Percentiles rank a stretch among this genome's conserved stretches.
Evolutionary conservation across 805 yeast species (phyloP).

Genomic region (Wickerhamomyces bovis): DNA sequence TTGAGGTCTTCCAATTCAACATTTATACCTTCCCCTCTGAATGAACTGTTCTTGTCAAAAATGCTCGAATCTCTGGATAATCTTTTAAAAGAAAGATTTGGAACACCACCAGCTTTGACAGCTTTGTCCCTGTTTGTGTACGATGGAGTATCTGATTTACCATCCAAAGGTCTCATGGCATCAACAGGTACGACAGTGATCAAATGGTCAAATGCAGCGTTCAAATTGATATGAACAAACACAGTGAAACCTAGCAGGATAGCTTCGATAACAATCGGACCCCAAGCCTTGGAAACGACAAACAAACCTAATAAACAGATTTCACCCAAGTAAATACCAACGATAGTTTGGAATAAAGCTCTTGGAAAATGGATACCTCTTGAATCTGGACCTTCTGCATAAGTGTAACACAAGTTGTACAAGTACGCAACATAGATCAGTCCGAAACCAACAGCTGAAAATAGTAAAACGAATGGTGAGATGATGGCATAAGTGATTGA

Average conservation of each 20-base stretch:
- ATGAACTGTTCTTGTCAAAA: conserved; percentile 1
- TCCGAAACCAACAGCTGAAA: conserved; percentile 64
- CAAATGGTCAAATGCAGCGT: conserved; percentile 59
- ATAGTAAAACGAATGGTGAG: conserved; percentile 77
- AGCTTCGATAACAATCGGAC: conserved; percentile 75
- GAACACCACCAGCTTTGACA: background rate
- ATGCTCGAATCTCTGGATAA: conserved; percentile 7
- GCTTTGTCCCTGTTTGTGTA: conserved; percentile 21
- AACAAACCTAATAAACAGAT: conserved; percentile 81
- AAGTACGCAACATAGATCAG: conserved; percentile 71
- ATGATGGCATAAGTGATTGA: conserved; percentile 63
- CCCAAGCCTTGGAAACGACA: conserved; percentile 92
- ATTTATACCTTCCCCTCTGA: conserved; percentile 15
- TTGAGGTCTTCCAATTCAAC: conserved; percentile 23
- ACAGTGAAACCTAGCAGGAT: conserved; percentile 59
- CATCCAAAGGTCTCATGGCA: conserved; percentile 73
- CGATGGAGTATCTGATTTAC: conserved; percentile 58
- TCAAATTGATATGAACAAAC: conserved; percentile 61
- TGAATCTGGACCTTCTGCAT: conserved; percentile 59
- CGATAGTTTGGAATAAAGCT: conserved; percentile 82
- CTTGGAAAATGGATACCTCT: conserved; percentile 84
- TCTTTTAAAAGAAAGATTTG: background rate
- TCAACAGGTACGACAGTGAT: conserved; percentile 58
- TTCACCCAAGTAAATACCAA: conserved; percentile 85
- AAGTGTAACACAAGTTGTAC: conserved; percentile 72